Evolutionary conservation across 2,329 filamentous ascomycete species (phyloP).

Genomic region (Orbilia ellipsospora): DNA sequence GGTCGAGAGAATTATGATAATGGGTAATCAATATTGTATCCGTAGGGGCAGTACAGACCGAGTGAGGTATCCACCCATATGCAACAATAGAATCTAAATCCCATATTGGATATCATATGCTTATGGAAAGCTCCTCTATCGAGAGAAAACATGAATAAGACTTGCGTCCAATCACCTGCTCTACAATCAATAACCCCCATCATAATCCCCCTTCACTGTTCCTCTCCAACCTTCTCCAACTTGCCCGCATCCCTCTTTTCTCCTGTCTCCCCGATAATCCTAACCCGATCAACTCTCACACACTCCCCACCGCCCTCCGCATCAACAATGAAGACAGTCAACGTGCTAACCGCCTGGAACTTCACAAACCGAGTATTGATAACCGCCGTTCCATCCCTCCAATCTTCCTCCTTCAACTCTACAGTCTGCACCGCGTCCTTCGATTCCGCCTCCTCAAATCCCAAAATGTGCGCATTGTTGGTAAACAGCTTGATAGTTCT

Average conservation of each 20-base stretch:
- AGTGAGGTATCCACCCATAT: too few species aligned
- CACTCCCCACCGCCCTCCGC: constrained; percentile 82
- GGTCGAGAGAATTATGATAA: too few species aligned
- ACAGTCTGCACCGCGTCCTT: constrained; percentile 82
- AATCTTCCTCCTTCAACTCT: constrained; percentile 78
- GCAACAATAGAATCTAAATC: not conserved
- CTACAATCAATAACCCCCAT: not conserved
- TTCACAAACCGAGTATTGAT: constrained; percentile 88
- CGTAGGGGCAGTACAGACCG: too few species aligned
- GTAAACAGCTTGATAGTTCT: constrained; percentile 85
- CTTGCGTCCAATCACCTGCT: constrained; percentile 8
- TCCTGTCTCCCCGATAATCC: constrained; percentile 77
- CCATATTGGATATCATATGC: too few species aligned
- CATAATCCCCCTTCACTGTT: constrained; percentile 60
- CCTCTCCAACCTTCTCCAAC: constrained; percentile 91
- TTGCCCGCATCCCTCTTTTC: constrained; percentile 94
- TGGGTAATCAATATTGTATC: too few species aligned
- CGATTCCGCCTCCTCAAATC: constrained; percentile 94
- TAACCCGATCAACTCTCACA: constrained; percentile 81
- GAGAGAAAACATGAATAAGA: not conserved
- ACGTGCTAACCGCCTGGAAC: constrained; percentile 90
- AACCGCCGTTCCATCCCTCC: constrained; percentile 78
- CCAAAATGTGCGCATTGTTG: constrained; percentile 88
- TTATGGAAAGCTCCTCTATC: not conserved
- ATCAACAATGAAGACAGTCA: constrained; percentile 89